Evolutionary conservation across 2,329 filamentous ascomycete species (phyloP).

Genomic region (Onygenales sp.): DNA sequence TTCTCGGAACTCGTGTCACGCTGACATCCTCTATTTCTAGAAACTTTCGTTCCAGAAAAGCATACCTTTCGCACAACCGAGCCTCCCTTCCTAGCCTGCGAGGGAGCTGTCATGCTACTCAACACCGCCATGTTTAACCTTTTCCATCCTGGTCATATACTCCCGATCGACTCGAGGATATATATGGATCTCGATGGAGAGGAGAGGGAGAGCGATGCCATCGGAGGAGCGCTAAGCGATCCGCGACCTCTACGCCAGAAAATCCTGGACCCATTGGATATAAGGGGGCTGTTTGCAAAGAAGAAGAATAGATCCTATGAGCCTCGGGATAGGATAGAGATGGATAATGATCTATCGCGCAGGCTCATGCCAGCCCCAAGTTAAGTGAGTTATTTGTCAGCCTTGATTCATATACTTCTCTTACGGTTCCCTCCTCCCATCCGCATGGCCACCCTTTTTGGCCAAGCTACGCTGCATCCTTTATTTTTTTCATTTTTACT

Average conservation of each 20-base stretch:
- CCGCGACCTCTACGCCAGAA: conserved; percentile 3
- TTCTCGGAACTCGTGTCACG: background rate
- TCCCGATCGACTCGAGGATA: conserved; percentile 4
- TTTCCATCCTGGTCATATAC: conserved; percentile 6
- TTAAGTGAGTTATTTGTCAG: background rate
- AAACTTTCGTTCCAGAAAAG: conserved; percentile 5
- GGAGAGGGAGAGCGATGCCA: conserved; percentile 4
- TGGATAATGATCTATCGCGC: background rate
- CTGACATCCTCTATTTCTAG: background rate
- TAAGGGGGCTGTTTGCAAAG: conserved; percentile 5
- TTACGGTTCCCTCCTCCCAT: no score
- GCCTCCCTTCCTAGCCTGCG: conserved; percentile 4
- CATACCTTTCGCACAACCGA: conserved; percentile 5
- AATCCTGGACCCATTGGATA: conserved; percentile 6
- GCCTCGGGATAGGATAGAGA: background rate
- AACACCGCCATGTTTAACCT: conserved; percentile 7
- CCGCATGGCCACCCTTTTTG: no score
- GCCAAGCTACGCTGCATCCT: no score
- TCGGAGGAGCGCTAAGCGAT: conserved; percentile 3
- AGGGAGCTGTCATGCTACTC: conserved; percentile 5
- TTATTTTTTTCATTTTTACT: no score
- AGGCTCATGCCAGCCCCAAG: background rate
- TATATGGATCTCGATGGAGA: conserved; percentile 3
- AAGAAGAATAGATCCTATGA: background rate
- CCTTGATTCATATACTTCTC: background rate